Evolutionary conservation across 2,329 filamentous ascomycete species (phyloP), one percentile per base, ranked within the genome.

Genomic region (Tympanopsis confertula): DNA sequence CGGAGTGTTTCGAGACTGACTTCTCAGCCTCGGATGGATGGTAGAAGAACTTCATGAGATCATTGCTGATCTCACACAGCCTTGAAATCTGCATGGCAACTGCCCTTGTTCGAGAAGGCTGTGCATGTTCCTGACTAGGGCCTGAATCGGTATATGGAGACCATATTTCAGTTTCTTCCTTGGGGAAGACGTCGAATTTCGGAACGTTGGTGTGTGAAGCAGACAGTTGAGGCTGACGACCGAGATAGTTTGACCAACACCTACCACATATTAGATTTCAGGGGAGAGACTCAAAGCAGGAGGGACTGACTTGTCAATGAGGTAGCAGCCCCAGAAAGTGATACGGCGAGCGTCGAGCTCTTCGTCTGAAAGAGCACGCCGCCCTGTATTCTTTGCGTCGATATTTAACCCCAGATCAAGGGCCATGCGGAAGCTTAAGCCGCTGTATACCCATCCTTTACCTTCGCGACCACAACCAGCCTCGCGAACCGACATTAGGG

Each of bases 351-450:
- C 88, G 59, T 98, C 91, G 28, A 93, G 74, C 56, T 95, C 89
- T 35, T 83, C 46, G 89, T 68, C 19, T 66, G 58, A 37, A 71
- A 67, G 41, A 63, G 68, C 40, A 71, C 73, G 5, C 63, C 61
- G 5, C 72, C 70, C 41, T 86, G 69, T 5, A 76, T 76, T 14
- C 75, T 74, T 1, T n/a, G n/a, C 74, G 51, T 94, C 84, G 14
- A 95, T 74, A 50, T 95, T 94, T 38, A 98, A 67, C 1, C 91
- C 91, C 44, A 98, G 74, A 50, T 98, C 91, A 55, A 83, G 85
- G 1, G 88, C 89, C 89, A 98, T 96, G 35, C 91, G 81, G 55
- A 98, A 96, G 50, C 85, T 91, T 85, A 98, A 95, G 36, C 91
- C 89, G 50, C 86, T 94, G 57, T 96, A 96, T 3, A 95, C 87